Evolutionary conservation across 1,139 yeast species (phyloP).

Genomic region (Candida pseudoviswanathii): DNA sequence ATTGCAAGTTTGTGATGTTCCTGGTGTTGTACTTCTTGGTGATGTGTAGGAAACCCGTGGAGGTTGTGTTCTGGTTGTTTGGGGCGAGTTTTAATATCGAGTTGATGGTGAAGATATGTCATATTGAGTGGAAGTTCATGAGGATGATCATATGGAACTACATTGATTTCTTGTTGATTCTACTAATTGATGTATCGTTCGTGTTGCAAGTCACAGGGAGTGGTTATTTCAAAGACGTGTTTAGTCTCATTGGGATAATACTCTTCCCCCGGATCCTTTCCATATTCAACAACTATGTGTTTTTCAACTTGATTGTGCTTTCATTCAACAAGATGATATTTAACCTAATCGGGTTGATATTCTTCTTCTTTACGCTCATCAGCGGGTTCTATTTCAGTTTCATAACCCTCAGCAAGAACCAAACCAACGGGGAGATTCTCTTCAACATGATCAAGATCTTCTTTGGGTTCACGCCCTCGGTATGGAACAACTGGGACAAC

Average conservation of each 20-base stretch:
- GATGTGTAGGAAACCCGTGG: constrained; percentile 31
- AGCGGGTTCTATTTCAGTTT: constrained; percentile 63
- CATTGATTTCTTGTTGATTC: constrained; percentile 36
- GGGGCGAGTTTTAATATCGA: constrained; percentile 43
- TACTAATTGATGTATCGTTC: constrained; percentile 34
- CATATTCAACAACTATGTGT: constrained; percentile 55
- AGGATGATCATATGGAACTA: constrained; percentile 46
- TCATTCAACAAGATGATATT: constrained; percentile 57
- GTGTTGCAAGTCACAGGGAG: constrained; percentile 21
- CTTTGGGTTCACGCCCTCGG: constrained; percentile 66
- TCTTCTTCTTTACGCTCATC: constrained; percentile 53
- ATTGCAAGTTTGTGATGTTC: constrained; percentile 36
- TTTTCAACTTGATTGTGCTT: constrained; percentile 54
- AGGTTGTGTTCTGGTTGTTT: constrained; percentile 35
- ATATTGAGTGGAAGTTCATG: constrained; percentile 44
- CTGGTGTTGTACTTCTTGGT: constrained; percentile 35
- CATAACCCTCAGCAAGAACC: constrained; percentile 50
- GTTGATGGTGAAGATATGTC: constrained; percentile 38
- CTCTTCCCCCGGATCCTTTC: constrained; percentile 57
- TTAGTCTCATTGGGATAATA: constrained; percentile 53
- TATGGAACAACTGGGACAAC: constrained; percentile 61
- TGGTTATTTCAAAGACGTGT: constrained; percentile 31
- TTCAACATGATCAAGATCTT: constrained; percentile 58
- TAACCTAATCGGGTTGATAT: constrained; percentile 55
- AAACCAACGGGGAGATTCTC: constrained; percentile 51